Evolutionary conservation across 2,329 filamentous ascomycete species (phyloP).

Genomic region (Penicillium sp.): DNA sequence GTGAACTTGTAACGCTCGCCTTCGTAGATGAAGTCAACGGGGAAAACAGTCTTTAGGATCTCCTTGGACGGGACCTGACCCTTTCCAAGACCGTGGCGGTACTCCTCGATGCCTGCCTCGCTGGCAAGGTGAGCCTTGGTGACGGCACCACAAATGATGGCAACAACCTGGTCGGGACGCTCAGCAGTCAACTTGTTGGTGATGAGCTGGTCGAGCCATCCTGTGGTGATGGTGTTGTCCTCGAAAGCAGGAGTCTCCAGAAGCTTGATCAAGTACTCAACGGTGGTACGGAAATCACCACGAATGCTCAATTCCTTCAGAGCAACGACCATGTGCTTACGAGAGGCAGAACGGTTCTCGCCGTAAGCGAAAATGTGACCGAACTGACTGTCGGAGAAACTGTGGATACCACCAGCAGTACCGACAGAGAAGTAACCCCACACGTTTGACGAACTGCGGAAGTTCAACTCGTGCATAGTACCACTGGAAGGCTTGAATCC

Average conservation of each 20-base stretch:
- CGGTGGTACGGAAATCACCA: conserved; percentile 97
- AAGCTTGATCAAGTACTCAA: conserved; percentile 98
- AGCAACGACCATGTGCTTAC: conserved; percentile 99
- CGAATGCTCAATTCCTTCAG: conserved; percentile 99
- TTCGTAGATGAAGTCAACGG: conserved; percentile 98
- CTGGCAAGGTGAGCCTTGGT: conserved; percentile 95
- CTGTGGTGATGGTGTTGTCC: conserved; percentile 98
- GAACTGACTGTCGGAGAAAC: conserved; percentile 98
- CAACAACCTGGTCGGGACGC: conserved; percentile 87
- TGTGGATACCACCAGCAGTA: conserved; percentile 95
- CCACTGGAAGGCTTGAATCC: conserved; percentile 99
- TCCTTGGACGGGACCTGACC: conserved; percentile 97
- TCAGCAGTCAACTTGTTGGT: conserved; percentile 96
- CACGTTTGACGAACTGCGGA: conserved; percentile 96
- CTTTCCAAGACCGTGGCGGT: conserved; percentile 86
- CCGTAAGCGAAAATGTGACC: conserved; percentile 99
- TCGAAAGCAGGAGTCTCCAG: conserved; percentile 98
- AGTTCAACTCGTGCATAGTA: conserved; percentile 99
- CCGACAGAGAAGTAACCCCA: conserved; percentile 99
- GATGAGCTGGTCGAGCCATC: conserved; percentile 98
- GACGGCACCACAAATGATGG: conserved; percentile 92
- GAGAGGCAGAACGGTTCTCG: conserved; percentile 91
- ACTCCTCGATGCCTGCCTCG: conserved; percentile 83
- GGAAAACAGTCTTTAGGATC: conserved; percentile 95
- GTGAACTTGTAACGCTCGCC: conserved; percentile 97